A percentile compares a stretch with the other conserved stretches of the same genome.
phyloP scores from a whole-genome alignment of 108 stramenopile species.

The Schizochytrium sp. region DNA sequence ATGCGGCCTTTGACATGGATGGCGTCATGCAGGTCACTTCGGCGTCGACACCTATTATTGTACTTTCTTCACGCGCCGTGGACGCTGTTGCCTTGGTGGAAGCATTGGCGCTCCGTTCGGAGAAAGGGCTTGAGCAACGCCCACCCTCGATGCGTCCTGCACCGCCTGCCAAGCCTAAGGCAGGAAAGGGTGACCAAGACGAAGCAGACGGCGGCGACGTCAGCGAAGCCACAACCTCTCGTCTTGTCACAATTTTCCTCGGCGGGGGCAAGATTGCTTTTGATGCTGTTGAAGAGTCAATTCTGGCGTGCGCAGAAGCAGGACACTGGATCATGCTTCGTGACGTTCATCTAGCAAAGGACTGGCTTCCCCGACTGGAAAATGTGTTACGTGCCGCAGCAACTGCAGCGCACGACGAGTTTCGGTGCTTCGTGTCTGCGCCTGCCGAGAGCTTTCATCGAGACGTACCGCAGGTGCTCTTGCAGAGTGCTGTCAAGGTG shows the following conservation, averaged over 20 bases:
- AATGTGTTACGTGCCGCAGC: constrained; percentile 60
- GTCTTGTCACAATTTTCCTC: too few relatives aligned
- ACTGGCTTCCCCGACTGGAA: constrained; percentile 66
- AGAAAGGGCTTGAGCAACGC: constrained; percentile 56
- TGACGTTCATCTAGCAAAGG: constrained; percentile 70
- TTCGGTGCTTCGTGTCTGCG: constrained; percentile 69
- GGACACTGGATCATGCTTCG: constrained; percentile 79
- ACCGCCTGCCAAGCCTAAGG: too few relatives aligned
- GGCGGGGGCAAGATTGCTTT: constrained; percentile 16
- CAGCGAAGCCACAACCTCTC: too few relatives aligned
- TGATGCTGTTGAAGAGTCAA: constrained; percentile 52
- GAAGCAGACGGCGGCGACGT: too few relatives aligned
- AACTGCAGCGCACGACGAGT: constrained; percentile 57
- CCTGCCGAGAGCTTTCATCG: constrained; percentile 56
- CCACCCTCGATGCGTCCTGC: constrained; percentile 45
- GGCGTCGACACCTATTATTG: constrained; percentile 60
- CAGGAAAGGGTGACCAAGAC: too few relatives aligned
- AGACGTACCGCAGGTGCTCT: constrained; percentile 69
- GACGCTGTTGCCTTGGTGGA: constrained; percentile 72
- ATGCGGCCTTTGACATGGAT: constrained; percentile 58
- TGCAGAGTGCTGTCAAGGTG: constrained; percentile 66
- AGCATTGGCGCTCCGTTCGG: constrained; percentile 53
- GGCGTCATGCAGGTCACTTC: constrained; percentile 48
- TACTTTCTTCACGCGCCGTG: constrained; percentile 69
- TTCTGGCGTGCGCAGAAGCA: constrained; percentile 50